Evolutionary conservation across 352 stramenopile genomes (phyloP).

Genomic region (Phytophthora tentaculata): DNA sequence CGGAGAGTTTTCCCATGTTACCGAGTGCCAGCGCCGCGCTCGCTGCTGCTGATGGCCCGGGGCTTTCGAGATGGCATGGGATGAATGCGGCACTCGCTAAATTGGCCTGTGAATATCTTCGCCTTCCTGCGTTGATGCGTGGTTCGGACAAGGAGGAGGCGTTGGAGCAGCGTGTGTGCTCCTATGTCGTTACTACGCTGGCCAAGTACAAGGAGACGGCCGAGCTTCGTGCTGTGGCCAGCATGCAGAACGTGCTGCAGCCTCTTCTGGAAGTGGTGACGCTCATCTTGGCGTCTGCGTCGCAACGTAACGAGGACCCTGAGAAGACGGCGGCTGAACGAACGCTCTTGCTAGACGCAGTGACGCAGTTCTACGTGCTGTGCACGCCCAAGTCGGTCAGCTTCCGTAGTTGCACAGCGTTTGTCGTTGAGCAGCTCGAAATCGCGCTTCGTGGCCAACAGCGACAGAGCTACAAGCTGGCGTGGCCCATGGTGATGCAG

Average conservation of each 20-base stretch:
- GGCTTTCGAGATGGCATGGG: conserved; percentile 68
- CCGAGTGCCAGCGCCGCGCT: conserved; percentile 52
- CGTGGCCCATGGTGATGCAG: conserved; percentile 71
- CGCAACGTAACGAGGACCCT: conserved; percentile 3
- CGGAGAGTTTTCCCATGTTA: conserved; percentile 65
- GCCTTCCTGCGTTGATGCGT: conserved; percentile 29
- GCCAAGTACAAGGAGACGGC: conserved; percentile 65
- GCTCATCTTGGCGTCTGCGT: conserved; percentile 44
- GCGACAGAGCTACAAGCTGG: conserved; percentile 28
- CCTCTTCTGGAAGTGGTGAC: conserved; percentile 68
- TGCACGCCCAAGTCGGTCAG: conserved; percentile 72
- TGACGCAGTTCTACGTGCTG: conserved; percentile 73
- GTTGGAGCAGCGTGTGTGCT: conserved; percentile 53
- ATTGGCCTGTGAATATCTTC: conserved; percentile 66
- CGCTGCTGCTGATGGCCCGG: conserved; percentile 46
- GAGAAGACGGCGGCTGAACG: conserved; percentile 24
- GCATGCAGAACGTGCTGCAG: conserved; percentile 70
- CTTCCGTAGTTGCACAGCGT: conserved; percentile 78
- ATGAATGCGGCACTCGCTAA: conserved; percentile 78
- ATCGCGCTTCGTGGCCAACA: conserved; percentile 44
- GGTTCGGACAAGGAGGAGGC: conserved; percentile 27
- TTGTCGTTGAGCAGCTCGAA: conserved; percentile 69
- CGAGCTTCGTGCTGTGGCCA: conserved; percentile 61
- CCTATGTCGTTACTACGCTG: conserved; percentile 68
- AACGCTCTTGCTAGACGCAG: conserved; percentile 56